Percentiles rank a stretch among this genome's conserved stretches.
phyloP scores from a whole-genome alignment of 2,329 filamentous ascomycete genomes.

The Purpureocillium lavendulum region DNA sequence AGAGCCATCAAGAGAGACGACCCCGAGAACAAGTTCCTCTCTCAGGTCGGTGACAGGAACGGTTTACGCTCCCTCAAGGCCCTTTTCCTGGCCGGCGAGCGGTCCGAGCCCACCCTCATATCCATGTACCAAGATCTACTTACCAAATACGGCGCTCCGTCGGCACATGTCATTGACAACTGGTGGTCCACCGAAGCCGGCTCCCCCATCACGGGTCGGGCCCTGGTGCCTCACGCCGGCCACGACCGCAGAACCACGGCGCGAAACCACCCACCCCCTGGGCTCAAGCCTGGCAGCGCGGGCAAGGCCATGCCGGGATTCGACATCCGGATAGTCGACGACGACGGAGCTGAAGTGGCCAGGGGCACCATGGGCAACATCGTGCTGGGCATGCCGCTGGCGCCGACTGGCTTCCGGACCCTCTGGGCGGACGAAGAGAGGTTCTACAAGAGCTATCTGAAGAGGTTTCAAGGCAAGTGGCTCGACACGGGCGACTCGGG shows the following conservation, averaged over 20 bases:
- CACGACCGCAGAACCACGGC: constrained; percentile 37
- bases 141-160: constrained; percentile 52
- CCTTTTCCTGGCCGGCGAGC: constrained; percentile 80
- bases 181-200: constrained; percentile 55
- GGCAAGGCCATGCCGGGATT: constrained; percentile 90
- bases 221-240: constrained; percentile 49
- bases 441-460: constrained; percentile 79
- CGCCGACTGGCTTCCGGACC: constrained; percentile 77
- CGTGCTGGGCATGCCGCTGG: constrained; percentile 72
- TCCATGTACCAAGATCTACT: constrained; percentile 72
- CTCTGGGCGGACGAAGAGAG: constrained; percentile 80
- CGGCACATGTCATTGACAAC: constrained; percentile 49
- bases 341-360: constrained; percentile 64
- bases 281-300: constrained; percentile 75
- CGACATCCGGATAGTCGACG: constrained; percentile 77
- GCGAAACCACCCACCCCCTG: constrained; percentile 32
- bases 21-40: constrained; percentile 60
- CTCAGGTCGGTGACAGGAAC: constrained; percentile 53
- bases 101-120: constrained; percentile 81
- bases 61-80: constrained; percentile 65
- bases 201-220: constrained; percentile 49
- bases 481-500: constrained; percentile 89
- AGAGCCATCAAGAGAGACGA: constrained; percentile 84
- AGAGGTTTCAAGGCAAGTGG: constrained; percentile 74
- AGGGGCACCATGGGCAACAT: constrained; percentile 82